Evolutionary conservation across 176 grass and related monocot genomes (phyloP).

Genomic region (Bothriochloa decipiens): DNA sequence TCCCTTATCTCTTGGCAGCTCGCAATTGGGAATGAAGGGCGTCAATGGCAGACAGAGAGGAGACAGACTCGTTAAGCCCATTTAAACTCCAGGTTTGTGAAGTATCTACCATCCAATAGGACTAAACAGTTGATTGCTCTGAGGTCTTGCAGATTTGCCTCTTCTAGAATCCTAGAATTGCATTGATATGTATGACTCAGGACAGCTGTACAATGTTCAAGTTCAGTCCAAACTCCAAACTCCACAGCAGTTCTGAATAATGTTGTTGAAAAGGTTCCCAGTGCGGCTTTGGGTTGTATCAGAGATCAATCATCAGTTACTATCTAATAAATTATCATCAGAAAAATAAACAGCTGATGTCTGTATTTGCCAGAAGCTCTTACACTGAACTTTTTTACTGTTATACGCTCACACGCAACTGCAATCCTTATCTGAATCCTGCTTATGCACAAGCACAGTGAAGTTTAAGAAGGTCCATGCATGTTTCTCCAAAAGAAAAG

Average conservation of each 20-base stretch:
- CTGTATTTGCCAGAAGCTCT: background rate
- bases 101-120: background rate
- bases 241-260: background rate
- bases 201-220: background rate
- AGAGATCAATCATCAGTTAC: background rate
- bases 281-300: background rate
- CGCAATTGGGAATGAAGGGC: background rate
- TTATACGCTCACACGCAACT: background rate
- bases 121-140: background rate
- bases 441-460: background rate
- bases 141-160: background rate
- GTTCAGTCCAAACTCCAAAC: background rate
- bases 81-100: conserved; percentile 41
- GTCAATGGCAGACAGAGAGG: background rate
- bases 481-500: background rate
- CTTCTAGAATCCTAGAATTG: conserved; percentile 5
- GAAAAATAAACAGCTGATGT: too few species aligned
- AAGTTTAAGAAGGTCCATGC: background rate
- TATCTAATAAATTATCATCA: too few species aligned
- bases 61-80: conserved; percentile 34
- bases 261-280: background rate
- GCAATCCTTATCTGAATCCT: background rate
- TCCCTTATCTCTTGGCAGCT: background rate
- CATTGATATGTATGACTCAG: background rate
- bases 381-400: too few species aligned